Evolutionary conservation across 2,329 filamentous ascomycete genomes (phyloP).

Genomic region (Phoma sp.): DNA sequence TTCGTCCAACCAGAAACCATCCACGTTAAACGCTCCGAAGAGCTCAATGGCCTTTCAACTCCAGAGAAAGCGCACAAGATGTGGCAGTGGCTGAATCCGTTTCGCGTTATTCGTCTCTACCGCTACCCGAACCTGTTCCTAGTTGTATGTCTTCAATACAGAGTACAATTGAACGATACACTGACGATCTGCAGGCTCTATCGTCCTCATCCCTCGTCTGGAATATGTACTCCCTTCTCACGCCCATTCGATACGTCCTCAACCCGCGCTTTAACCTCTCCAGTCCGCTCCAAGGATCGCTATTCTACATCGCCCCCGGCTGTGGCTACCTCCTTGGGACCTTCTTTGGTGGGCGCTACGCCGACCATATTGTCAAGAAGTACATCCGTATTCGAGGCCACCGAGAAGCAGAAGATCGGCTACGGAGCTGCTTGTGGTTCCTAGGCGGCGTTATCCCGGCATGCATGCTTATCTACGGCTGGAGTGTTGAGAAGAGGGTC

Average conservation of each 20-base stretch:
- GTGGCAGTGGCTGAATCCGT: constrained; percentile 70
- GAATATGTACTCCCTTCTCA: constrained; percentile 76
- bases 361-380: constrained; percentile 69
- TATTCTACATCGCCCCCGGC: constrained; percentile 78
- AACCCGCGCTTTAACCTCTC: constrained; percentile 76
- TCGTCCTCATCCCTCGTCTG: constrained; percentile 70
- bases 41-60: constrained; percentile 63
- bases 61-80: constrained; percentile 61
- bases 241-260: constrained; percentile 73
- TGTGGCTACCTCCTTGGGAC: constrained; percentile 73
- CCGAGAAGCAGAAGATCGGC: constrained; percentile 71
- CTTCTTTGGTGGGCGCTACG: constrained; percentile 74
- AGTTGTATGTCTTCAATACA: constrained; percentile 32
- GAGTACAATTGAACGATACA: not conserved
- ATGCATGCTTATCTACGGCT: constrained; percentile 73
- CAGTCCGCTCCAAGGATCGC: constrained; percentile 68
- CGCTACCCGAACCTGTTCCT: constrained; percentile 71
- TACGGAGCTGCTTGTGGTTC: constrained; percentile 62
- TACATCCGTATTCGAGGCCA: constrained; percentile 67
- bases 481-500: constrained; percentile 62
- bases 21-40: constrained; percentile 66
- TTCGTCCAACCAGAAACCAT: constrained; percentile 77
- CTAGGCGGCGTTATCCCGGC: constrained; percentile 64
- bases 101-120: constrained; percentile 68
- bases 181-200: constrained; percentile 49